Conservation (phyloP, 106 monocot genomes). For the Agapanthus africanus region DNA sequence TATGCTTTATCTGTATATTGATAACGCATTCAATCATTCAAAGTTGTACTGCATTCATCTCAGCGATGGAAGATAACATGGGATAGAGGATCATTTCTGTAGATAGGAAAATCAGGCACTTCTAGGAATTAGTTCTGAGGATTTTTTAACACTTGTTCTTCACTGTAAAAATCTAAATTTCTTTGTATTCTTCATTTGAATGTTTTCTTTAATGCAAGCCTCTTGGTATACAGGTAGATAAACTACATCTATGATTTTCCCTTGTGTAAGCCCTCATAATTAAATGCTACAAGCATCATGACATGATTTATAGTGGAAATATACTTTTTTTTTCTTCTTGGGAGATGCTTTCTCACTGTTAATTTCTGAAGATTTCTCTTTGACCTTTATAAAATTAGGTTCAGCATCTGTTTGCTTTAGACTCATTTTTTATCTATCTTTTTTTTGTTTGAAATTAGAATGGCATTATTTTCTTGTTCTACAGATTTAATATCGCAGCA, state of each 20-base stretch:
- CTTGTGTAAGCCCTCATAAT: background rate
- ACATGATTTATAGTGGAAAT: slow-evolving; percentile 2
- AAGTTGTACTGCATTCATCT: too few relatives aligned
- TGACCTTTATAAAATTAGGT: background rate
- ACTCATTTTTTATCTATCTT: too few relatives aligned
- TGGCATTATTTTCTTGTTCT: background rate
- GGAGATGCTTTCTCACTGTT: background rate
- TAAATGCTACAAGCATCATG: background rate
- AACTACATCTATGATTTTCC: background rate
- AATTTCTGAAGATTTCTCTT: background rate
- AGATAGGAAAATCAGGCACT: too few relatives aligned
- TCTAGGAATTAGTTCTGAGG: too few relatives aligned
- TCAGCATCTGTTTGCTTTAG: background rate
- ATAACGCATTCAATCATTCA: too few relatives aligned
- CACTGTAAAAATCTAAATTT: too few relatives aligned
- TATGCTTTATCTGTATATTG: too few relatives aligned
- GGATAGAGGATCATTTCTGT: background rate
- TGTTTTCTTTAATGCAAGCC: background rate
- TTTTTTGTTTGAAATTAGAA: slow-evolving; percentile 6
- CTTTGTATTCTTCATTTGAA: too few relatives aligned
- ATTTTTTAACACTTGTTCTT: too few relatives aligned
- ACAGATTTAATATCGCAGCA: slow-evolving; percentile 92
- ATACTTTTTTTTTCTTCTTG: background rate
- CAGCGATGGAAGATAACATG: background rate
- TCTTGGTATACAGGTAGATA: background rate